Conservation (phyloP, 164 flowering plant genomes). For the Vitis rotundifolia region DNA sequence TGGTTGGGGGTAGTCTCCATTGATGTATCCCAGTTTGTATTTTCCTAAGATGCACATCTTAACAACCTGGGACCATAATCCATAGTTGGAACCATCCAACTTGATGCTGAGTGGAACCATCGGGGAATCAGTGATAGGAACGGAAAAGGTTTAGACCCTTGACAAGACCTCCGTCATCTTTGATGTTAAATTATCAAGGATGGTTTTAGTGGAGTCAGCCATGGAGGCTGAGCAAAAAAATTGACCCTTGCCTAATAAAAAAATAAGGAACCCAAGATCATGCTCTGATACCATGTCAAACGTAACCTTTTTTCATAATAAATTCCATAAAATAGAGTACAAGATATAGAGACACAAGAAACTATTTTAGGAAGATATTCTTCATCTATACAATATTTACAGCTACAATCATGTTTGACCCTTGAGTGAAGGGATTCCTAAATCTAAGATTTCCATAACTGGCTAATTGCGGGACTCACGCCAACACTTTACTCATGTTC, state of each 20-base stretch:
- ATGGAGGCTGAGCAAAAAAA: background rate
- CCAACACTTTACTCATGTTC: no score
- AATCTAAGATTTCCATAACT: no score
- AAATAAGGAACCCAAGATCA: background rate
- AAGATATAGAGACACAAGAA: slow-evolving; percentile 2
- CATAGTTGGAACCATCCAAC: no score
- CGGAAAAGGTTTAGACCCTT: no score
- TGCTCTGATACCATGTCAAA: background rate
- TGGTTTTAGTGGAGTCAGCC: slow-evolving; percentile 4
- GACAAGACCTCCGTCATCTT: background rate
- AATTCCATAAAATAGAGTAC: slow-evolving; percentile 6
- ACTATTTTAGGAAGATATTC: background rate
- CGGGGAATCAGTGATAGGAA: background rate
- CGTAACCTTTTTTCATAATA: background rate
- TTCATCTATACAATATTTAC: background rate
- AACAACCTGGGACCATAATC: no score
- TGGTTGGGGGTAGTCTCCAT: slow-evolving; percentile 1
- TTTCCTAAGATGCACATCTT: no score
- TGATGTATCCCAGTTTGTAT: no score
- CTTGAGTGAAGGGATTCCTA: no score
- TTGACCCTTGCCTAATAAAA: background rate
- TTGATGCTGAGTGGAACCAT: slow-evolving; percentile 8
- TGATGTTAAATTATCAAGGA: slow-evolving; percentile 3
- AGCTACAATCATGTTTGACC: no score
- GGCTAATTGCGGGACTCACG: no score